Conservation (phyloP, 305 asterid genomes). For the Fraxinus dipetala region DNA sequence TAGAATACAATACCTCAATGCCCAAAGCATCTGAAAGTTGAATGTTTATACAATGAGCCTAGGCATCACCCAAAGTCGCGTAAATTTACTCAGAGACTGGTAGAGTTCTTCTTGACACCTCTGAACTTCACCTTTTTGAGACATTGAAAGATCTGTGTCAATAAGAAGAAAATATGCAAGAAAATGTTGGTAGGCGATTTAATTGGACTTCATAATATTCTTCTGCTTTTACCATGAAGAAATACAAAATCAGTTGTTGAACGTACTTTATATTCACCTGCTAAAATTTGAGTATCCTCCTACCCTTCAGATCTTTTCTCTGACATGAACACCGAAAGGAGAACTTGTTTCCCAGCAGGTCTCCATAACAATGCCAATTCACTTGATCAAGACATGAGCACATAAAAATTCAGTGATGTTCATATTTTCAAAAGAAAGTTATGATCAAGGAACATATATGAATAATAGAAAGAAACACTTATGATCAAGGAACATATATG, state of each 20-base stretch:
- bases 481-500: not conserved
- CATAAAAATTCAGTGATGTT: not conserved
- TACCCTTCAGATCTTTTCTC: not conserved
- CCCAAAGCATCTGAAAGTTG: not conserved
- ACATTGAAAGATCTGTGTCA: not conserved
- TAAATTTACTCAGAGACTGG: not conserved
- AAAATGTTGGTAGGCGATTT: not conserved
- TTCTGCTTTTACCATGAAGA: not conserved
- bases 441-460: not conserved
- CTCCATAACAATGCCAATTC: not conserved
- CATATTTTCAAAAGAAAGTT: not conserved
- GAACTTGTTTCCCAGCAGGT: not conserved
- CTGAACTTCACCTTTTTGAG: not conserved
- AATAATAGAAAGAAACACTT: not conserved
- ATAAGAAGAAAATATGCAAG: not conserved
- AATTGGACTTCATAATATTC: not conserved
- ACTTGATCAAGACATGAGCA: not conserved
- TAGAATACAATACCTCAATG: not conserved
- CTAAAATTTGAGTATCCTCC: not conserved
- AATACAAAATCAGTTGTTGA: slow-evolving; percentile 1
- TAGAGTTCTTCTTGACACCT: not conserved
- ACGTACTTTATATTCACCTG: not conserved
- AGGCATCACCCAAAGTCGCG: not conserved
- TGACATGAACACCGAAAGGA: not conserved
- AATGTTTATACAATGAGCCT: not conserved